Evolutionary conservation across 495 filamentous ascomycete species (phyloP), one percentile per base, ranked within the genome.

Genomic region (Penicillium angulare): DNA sequence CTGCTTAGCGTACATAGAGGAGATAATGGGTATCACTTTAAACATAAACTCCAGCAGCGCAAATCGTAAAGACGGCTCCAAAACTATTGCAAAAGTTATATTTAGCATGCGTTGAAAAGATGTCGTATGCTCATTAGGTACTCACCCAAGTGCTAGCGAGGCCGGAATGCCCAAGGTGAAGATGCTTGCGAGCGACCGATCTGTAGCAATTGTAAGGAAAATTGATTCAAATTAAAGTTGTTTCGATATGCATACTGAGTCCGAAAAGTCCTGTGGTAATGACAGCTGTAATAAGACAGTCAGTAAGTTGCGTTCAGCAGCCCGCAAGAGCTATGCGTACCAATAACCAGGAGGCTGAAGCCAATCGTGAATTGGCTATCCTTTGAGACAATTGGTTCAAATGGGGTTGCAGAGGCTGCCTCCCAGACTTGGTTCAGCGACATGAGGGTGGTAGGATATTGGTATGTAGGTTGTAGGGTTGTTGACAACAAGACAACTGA

Each of bases 41-140:
- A 71, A 98, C 93, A 85, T 98, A 98, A 64, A 98, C 95, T 63
- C 93, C 93, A 66, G 91, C 93, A 18, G 90, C 93, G 71, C 93
- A 98, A 66, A 98, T 97, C 85, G 96, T 92, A 78, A 89, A 95
- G 17, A 97, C 90, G 38, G 92, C 88, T 54, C 95, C 93, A 67
- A 97, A 90, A 34, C 93, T 98, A 64, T 3, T 44, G 8, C 5
- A 50, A 26, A 63, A 40, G 13, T 8, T 35, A 33, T 12, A 51
- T 48, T 54, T 23, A n/a, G 42, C 57, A 34, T 56, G 57, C 23
- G 47, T 50, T n/a, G 2, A 35, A 40, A 33, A 53, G 49, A 17
- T 51, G 33, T 12, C 32, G 9, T 13, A 16, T 17, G 18, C 0
- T 10, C 9, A 13, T 38, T 26, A 33, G 27, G 29, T 29, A 77